Conservation (phyloP, 2,329 filamentous ascomycete genomes). For the Pleurostoma richardsiae region DNA sequence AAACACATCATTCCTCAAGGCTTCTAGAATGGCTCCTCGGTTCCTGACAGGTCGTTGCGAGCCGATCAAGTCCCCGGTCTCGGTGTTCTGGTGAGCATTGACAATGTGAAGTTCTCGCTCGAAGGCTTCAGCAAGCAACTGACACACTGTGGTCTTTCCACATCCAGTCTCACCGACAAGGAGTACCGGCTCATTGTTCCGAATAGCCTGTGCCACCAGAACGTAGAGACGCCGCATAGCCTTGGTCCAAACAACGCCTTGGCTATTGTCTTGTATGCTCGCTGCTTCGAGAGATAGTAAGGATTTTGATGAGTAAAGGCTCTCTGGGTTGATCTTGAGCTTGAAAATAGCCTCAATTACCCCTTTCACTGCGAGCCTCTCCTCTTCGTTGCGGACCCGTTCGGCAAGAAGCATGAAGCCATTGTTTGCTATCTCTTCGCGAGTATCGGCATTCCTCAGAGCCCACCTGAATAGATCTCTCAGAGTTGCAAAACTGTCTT, state of each 20-base stretch:
- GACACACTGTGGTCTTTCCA: conserved; percentile 95
- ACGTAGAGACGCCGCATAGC: conserved; percentile 91
- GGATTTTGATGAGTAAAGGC: conserved; percentile 57
- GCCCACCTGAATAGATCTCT: conserved; percentile 97
- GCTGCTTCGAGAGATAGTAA: no score
- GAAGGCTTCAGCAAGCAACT: conserved; percentile 80
- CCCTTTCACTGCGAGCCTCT: conserved; percentile 76
- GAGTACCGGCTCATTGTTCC: conserved; percentile 88
- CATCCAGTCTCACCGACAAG: conserved; percentile 96
- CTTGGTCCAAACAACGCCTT: conserved; percentile 85
- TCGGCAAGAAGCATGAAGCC: conserved; percentile 96
- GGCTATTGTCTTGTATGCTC: conserved; percentile 32
- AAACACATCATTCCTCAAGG: conserved; percentile 58
- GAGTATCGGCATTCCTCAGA: conserved; percentile 73
- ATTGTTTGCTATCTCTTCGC: conserved; percentile 84
- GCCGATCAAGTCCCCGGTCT: conserved; percentile 95
- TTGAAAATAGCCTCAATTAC: conserved; percentile 91
- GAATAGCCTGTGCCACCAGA: conserved; percentile 78
- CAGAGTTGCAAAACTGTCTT: conserved; percentile 93
- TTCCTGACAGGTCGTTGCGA: conserved; percentile 91
- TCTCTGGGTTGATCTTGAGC: conserved; percentile 69
- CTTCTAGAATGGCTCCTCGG: conserved; percentile 64
- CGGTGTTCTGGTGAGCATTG: conserved; percentile 97
- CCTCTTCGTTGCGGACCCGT: conserved; percentile 85
- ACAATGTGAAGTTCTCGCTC: conserved; percentile 77